Conservation (phyloP, 2,329 filamentous ascomycete genomes). For the Botrytis squamosa region DNA sequence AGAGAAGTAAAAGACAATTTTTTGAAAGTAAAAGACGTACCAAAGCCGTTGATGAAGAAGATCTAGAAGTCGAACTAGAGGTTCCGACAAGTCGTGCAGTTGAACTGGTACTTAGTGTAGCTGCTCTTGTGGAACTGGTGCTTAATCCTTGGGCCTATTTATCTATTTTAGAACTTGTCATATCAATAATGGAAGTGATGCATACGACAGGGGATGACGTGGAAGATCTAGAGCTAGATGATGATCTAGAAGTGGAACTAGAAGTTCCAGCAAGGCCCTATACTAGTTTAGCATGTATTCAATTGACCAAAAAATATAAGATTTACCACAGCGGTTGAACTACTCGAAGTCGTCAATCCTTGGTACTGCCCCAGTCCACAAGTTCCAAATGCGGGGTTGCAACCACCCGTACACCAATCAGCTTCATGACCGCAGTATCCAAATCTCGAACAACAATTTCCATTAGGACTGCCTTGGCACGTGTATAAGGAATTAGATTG, state of each 20-base stretch:
- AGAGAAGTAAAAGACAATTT: neutral
- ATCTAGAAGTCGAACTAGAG: neutral
- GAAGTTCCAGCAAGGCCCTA: neutral
- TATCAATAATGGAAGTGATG: neutral
- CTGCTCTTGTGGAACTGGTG: neutral
- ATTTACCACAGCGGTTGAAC: neutral
- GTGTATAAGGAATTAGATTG: neutral
- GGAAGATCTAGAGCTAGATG: neutral
- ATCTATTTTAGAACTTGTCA: neutral
- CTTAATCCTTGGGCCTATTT: neutral
- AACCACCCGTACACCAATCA: neutral
- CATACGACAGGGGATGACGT: neutral
- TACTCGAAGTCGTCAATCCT: neutral
- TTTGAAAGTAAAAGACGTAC: neutral
- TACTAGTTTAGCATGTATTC: neutral
- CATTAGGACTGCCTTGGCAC: neutral
- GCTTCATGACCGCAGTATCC: neutral
- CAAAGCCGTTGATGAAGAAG: neutral
- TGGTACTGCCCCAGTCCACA: neutral
- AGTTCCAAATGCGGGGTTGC: constrained; percentile 1
- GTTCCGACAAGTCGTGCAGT: neutral
- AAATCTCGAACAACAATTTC: constrained; percentile 10
- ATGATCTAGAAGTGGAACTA: neutral
- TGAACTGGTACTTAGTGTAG: neutral
- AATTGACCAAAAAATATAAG: neutral